A percentile compares a stretch with the other conserved stretches of the same genome.
Conservation (phyloP, 176 grass and related monocot species). For the Chloris gayana region DNA sequence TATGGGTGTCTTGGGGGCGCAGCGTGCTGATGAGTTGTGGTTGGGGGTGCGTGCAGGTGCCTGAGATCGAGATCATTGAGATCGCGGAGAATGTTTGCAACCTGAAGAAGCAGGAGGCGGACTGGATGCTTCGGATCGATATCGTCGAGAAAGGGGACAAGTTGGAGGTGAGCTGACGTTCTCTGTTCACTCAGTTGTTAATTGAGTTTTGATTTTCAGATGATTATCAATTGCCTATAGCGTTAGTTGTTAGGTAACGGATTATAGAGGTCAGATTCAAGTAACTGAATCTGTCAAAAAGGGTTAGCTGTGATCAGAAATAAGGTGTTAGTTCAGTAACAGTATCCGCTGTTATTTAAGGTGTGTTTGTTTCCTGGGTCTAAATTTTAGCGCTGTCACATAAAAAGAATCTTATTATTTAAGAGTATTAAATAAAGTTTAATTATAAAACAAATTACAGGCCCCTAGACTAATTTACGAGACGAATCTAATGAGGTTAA, state of each 20-base stretch:
- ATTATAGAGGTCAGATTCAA: background rate
- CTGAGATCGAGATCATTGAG: conserved; percentile 96
- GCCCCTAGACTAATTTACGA: no score
- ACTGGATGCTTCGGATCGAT: conserved; percentile 93
- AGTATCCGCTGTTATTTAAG: no score
- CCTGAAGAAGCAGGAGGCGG: conserved; percentile 96
- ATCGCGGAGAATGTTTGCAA: conserved; percentile 98
- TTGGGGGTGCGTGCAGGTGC: conserved; percentile 53
- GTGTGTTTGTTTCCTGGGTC: no score
- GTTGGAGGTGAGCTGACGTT: conserved; percentile 59
- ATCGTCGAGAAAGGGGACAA: conserved; percentile 87
- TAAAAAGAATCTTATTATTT: no score
- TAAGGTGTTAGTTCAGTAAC: background rate
- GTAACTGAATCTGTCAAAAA: background rate
- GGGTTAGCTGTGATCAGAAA: background rate
- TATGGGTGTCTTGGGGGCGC: background rate
- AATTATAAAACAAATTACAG: no score
- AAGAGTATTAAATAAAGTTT: no score
- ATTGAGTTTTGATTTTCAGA: background rate
- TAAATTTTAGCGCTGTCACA: no score
- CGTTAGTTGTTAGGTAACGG: background rate
- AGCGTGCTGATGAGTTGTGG: conserved; percentile 8
- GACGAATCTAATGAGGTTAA: no score
- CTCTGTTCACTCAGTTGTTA: background rate
- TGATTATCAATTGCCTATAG: background rate